Conservation (phyloP, 2,329 filamentous ascomycete genomes). For the Fusarium illudens region DNA sequence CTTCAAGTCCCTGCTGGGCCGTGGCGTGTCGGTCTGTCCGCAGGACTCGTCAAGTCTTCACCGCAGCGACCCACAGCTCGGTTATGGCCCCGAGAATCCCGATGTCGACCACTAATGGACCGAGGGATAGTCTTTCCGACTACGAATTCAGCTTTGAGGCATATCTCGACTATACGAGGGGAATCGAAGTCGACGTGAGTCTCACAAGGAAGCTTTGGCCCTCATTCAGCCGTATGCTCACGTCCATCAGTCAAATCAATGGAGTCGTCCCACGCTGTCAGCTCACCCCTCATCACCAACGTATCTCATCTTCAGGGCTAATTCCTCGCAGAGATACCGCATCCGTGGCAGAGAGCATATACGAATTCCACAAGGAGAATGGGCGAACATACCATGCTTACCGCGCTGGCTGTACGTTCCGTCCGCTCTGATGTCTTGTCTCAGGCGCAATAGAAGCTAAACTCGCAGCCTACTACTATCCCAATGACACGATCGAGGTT, state of each 20-base stretch:
- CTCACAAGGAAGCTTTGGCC: background rate
- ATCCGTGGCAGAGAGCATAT: constrained; percentile 11
- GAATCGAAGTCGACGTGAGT: constrained; percentile 17
- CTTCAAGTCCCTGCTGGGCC: background rate
- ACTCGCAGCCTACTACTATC: constrained; percentile 6
- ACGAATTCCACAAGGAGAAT: constrained; percentile 10
- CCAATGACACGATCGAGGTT: background rate
- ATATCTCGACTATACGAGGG: constrained; percentile 6
- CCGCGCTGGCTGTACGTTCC: constrained; percentile 3
- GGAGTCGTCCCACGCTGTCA: background rate
- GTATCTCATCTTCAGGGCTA: background rate
- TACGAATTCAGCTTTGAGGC: constrained; percentile 16
- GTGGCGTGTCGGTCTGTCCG: background rate
- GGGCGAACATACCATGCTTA: constrained; percentile 13
- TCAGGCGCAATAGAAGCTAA: background rate
- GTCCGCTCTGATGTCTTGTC: background rate
- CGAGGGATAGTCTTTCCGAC: constrained; percentile 9
- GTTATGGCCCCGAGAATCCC: background rate
- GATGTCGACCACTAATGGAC: background rate
- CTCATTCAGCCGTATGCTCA: background rate
- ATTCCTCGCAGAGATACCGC: constrained; percentile 2
- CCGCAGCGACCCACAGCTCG: background rate
- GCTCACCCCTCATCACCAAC: background rate
- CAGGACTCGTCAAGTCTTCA: background rate
- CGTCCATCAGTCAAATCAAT: constrained; percentile 6